phyloP scores from a whole-genome alignment of 306 rosid species.

The Albizia julibrissin region DNA sequence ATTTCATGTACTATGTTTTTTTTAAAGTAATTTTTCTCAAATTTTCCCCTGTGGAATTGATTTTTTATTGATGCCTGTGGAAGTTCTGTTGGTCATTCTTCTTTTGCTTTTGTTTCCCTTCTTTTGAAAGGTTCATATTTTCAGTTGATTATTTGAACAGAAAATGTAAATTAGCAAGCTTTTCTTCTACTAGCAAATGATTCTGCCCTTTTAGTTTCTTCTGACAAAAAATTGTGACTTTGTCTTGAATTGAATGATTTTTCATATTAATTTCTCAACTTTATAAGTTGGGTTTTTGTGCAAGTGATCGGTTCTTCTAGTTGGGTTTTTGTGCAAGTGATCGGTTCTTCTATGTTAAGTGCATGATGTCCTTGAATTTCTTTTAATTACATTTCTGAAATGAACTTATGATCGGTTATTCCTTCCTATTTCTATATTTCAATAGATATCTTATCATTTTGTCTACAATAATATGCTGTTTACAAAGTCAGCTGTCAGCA shows the following conservation, averaged over 20 bases:
- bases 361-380: neutral
- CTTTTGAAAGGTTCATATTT: neutral
- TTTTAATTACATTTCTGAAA: neutral
- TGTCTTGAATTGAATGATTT: neutral
- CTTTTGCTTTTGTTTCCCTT: neutral
- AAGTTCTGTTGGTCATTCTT: neutral
- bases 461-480: neutral
- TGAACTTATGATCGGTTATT: neutral
- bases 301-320: neutral
- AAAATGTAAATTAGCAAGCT: neutral
- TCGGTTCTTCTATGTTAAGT: neutral
- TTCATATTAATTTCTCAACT: neutral
- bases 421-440: conserved; percentile 17
- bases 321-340: neutral
- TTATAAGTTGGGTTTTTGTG: neutral
- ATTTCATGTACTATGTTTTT: neutral
- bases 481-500: conserved; percentile 17
- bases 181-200: neutral
- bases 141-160: neutral
- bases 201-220: neutral
- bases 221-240: neutral
- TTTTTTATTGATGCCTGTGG: neutral
- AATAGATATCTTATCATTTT: neutral
- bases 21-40: neutral
- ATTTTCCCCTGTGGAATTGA: neutral